Evolutionary conservation across 192 early-diverging fungal species (phyloP), one percentile per base, ranked within the genome.

Genomic region (Geranomyces michiganensis): DNA sequence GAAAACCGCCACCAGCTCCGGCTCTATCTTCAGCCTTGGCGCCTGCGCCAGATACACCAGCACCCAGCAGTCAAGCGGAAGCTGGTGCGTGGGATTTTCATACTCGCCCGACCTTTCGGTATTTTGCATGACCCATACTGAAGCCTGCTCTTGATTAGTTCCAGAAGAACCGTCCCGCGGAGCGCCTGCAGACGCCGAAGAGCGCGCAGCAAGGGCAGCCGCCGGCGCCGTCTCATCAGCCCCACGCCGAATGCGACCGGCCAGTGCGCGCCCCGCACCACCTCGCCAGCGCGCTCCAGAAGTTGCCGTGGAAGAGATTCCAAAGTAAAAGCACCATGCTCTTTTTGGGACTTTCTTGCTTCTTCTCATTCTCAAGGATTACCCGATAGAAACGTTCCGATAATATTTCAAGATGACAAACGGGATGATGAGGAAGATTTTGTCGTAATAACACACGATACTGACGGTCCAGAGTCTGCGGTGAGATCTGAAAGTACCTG

Each of bases 261-360:
- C 82, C 15, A 87, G 72, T 36, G 86, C 86, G 4, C 67, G 86
- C 0, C 80, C 79, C 10, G 69, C 86, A 0, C 86, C 86, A 0
- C 86, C 86, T 14, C 82, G 82, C 49, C 73, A 75, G 21, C 64
- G 78, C 19, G 27, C 64, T 15, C 61, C 71, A 6, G 80, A 79
- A 45, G 82, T 77, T 5, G 79, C 72, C 10, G 47, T 81, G 27
- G 77, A 82, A 45, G 70, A 72, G 26, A 36, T 62, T 15, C 76
- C 76, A 1, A 60, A 62, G 72, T 76, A 75, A 13, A 43, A 19
- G 3, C 70, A 1, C 26, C 19, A n/a, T 53, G 51, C 51, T 53
- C 17, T n/a, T 53, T 17, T 53, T 10, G 36, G 36, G 10, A 10
- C 36, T 41, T 10, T 10, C 5, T 3, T 53, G 51, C n/a, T 26